These are phyloP conservation scores for Thraustochytrium sp. DNA, from an alignment of 352 stramenopile species.

Conservation along the genomic window DNA sequence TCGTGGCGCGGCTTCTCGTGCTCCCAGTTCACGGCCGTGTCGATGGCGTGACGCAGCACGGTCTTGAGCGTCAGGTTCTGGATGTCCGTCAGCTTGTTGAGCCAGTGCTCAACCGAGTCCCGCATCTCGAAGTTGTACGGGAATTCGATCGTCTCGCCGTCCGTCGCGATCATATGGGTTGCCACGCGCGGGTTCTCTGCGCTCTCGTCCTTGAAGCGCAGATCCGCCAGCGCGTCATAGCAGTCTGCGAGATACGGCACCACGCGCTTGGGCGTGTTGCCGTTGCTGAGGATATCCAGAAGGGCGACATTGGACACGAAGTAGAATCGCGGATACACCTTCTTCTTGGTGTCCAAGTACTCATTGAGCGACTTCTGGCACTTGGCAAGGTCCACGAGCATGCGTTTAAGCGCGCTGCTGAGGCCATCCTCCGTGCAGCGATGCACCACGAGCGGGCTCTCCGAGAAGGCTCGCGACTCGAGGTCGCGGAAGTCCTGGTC, in stretches of 20 bases:
- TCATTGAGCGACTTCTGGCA: constrained; percentile 98
- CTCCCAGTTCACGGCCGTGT: constrained; percentile 65
- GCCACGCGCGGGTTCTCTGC: constrained; percentile 56
- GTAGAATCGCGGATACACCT: constrained; percentile 90
- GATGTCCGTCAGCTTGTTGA: constrained; percentile 93
- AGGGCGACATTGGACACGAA: constrained; percentile 99
- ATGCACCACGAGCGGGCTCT: constrained; percentile 94
- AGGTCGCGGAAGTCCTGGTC: constrained; percentile 97
- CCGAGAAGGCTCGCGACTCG: constrained; percentile 89
- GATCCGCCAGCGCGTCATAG: constrained; percentile 90
- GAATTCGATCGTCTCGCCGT: constrained; percentile 95
- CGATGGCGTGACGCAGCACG: constrained; percentile 83
- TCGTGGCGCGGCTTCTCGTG: constrained; percentile 73
- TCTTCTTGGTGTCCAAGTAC: constrained; percentile 98
- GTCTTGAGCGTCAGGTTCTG: constrained; percentile 79
- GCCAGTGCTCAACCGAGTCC: constrained; percentile 88
- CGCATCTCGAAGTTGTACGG: constrained; percentile 80
- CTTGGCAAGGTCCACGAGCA: constrained; percentile 93
- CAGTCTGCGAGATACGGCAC: constrained; percentile 94
- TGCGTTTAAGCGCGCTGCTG: constrained; percentile 72
- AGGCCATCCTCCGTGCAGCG: constrained; percentile 69
- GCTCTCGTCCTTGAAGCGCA: constrained; percentile 94
- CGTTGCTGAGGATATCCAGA: constrained; percentile 98
- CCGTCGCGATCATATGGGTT: constrained; percentile 89
- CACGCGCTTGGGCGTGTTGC: constrained; percentile 90